These are phyloP conservation scores for Colletotrichum plurivorum DNA, from an alignment of 2,329 filamentous ascomycete species.

Conservation along the genomic window DNA sequence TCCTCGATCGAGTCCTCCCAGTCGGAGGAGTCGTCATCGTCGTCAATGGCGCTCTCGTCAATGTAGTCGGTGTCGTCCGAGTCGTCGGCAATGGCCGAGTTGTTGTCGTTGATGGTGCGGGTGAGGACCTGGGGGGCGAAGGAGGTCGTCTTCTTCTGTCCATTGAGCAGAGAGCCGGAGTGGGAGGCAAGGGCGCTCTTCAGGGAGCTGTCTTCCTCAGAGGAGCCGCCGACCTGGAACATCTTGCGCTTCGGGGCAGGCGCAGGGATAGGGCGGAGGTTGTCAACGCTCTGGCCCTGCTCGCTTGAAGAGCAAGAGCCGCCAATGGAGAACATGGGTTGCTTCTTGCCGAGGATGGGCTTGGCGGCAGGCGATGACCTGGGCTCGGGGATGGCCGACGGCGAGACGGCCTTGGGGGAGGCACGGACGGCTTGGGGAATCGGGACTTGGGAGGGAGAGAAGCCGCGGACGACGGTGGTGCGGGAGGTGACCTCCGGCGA, in stretches of 20 bases:
- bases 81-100: conserved; percentile 64
- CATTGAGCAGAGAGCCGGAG: conserved; percentile 56
- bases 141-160: conserved; percentile 82
- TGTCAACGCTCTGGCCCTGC: conserved; percentile 64
- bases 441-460: conserved; percentile 81
- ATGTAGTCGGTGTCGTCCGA: conserved; percentile 74
- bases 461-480: conserved; percentile 84
- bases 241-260: conserved; percentile 54
- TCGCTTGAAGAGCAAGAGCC: conserved; percentile 83
- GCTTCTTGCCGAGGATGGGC: conserved; percentile 77
- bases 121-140: conserved; percentile 84
- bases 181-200: conserved; percentile 65
- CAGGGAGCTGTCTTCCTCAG: conserved; percentile 85
- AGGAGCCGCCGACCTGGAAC: conserved; percentile 71
- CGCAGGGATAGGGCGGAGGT: conserved; percentile 53
- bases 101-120: conserved; percentile 72
- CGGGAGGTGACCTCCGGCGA: conserved; percentile 66
- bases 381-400: conserved; percentile 74
- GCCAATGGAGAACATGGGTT: conserved; percentile 79
- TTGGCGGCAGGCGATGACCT: conserved; percentile 71
- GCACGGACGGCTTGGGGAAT: conserved; percentile 60
- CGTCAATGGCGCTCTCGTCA: conserved; percentile 86
- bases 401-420: conserved; percentile 63
- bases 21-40: conserved; percentile 74
- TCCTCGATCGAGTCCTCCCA: conserved; percentile 82